These are phyloP conservation scores for Penicillium flavigenum DNA, from an alignment of 495 filamentous ascomycete species.

Conservation along the genomic window DNA sequence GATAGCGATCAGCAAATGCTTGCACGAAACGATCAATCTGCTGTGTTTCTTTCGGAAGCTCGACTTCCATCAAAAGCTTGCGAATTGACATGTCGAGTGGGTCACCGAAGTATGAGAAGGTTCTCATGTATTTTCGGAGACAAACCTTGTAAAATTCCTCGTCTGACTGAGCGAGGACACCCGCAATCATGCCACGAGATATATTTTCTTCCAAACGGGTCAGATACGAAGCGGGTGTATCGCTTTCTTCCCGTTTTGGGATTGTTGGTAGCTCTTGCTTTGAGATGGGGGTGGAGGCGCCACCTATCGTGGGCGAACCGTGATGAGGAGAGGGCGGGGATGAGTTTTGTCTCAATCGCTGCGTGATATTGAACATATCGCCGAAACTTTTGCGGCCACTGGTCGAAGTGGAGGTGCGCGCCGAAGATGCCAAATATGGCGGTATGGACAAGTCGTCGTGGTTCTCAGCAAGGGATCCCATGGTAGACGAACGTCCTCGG, in stretches of 20 bases:
- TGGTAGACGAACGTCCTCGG: slow-evolving; percentile 82
- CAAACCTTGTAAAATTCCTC: slow-evolving; percentile 82
- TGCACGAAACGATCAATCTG: slow-evolving; percentile 95
- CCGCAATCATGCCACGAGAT: slow-evolving; percentile 74
- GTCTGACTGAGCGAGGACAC: slow-evolving; percentile 74
- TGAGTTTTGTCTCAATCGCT: slow-evolving; percentile 73
- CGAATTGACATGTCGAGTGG: slow-evolving; percentile 97
- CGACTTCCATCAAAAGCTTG: slow-evolving; percentile 94
- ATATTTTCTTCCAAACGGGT: slow-evolving; percentile 75
- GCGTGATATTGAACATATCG: slow-evolving; percentile 73
- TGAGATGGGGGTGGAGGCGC: slow-evolving; percentile 64
- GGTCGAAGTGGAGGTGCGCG: slow-evolving; percentile 76
- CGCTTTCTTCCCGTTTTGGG: slow-evolving; percentile 80
- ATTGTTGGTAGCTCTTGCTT: slow-evolving; percentile 67
- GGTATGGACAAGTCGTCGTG: slow-evolving; percentile 58
- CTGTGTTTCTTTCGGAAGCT: slow-evolving; percentile 94
- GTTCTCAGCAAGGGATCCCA: slow-evolving; percentile 66
- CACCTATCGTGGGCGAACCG: slow-evolving; percentile 52
- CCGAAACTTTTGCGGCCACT: slow-evolving; percentile 86
- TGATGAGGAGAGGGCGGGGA: slow-evolving; percentile 63
- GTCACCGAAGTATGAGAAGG: slow-evolving; percentile 91
- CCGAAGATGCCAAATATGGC: slow-evolving; percentile 57
- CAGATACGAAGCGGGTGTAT: slow-evolving; percentile 88
- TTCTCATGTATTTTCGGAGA: slow-evolving; percentile 89
- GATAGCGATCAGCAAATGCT: slow-evolving; percentile 92